Evolutionary conservation across 306 rosid genomes (phyloP), one percentile per base, ranked within the genome.

Genomic region (Quercus wislizeni): DNA sequence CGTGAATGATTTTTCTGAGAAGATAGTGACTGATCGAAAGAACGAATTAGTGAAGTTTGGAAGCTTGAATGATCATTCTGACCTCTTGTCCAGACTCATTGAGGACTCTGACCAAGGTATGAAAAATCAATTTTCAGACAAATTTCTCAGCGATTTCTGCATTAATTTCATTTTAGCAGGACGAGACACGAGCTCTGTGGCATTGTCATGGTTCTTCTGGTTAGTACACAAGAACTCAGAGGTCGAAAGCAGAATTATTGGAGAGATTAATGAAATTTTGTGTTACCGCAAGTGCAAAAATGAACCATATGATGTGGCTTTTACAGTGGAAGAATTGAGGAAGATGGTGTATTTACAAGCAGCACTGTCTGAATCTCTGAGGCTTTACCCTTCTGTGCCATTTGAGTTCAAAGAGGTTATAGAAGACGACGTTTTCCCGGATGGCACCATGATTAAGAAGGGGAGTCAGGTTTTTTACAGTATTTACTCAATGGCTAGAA

Each of bases 151-250:
- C 18, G 92, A 86, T 72, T 83, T 88, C 58, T 81, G 83, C 71
- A 71, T 86, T 57, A 88, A 79, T 75, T 77, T 86, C 59, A 81
- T 86, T 17, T 71, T 88, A 67, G 87, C 90, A n/a, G 90, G 92
- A 5, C 74, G 89, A 46, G 92, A 88, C 83, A 76, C 89, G 51
- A 83, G 82, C 71, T 88, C 92, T 6, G 85, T 86, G 15, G 92
- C 83, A 33, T 58, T 88, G 71, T 52, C 84, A 6, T 88, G 92
- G 92, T 86, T 88, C 31, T 86, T 88, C 83, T 86, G 90, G 92
- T 72, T 86, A 46, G 21, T 86, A 6, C 74, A 81, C 20, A 56
- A 79, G 20, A 76, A 73, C 73, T 81, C 81, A 31, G 57, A 56
- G 20, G 80, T 43, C 54, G 83, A 85, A 74, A 70, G 3, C 43